A percentile compares a stretch with the other conserved stretches of the same genome.
phyloP scores from a whole-genome alignment of 192 early-diverging fungal species.

The Piromyces finnis region DNA sequence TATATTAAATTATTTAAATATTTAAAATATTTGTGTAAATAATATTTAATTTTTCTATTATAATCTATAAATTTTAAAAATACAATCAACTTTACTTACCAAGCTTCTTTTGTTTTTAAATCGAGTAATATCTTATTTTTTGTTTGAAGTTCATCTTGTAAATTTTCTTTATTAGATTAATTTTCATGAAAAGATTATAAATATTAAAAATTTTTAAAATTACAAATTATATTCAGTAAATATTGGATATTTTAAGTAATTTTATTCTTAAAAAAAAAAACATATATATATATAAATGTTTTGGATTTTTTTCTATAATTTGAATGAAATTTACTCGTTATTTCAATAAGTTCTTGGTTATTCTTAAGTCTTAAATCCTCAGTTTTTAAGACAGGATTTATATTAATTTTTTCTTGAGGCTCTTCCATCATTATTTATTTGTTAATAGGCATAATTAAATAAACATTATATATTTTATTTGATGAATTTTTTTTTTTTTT shows the following conservation, averaged over 20 bases:
- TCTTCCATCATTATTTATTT: background rate
- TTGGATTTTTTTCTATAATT: too few species aligned
- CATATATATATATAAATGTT: too few species aligned
- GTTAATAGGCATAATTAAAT: background rate
- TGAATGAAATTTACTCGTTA: background rate
- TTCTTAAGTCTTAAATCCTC: background rate
- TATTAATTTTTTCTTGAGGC: background rate
- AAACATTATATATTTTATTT: background rate
- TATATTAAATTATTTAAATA: too few species aligned
- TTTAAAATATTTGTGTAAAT: too few species aligned
- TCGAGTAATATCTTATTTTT: background rate
- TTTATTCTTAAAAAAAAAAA: too few species aligned
- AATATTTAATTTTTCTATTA: too few species aligned
- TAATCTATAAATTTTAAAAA: too few species aligned
- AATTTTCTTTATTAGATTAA: background rate
- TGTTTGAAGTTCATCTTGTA: background rate
- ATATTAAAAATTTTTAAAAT: too few species aligned
- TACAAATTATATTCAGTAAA: too few species aligned
- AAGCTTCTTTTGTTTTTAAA: background rate
- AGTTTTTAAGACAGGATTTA: background rate
- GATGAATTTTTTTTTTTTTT: too few species aligned
- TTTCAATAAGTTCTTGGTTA: background rate
- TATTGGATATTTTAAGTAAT: too few species aligned
- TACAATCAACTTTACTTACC: background rate
- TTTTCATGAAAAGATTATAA: too few species aligned